These are phyloP conservation scores for Isabelozyma heimii DNA, from an alignment of 805 yeast genomes.

Conservation along the genomic window DNA sequence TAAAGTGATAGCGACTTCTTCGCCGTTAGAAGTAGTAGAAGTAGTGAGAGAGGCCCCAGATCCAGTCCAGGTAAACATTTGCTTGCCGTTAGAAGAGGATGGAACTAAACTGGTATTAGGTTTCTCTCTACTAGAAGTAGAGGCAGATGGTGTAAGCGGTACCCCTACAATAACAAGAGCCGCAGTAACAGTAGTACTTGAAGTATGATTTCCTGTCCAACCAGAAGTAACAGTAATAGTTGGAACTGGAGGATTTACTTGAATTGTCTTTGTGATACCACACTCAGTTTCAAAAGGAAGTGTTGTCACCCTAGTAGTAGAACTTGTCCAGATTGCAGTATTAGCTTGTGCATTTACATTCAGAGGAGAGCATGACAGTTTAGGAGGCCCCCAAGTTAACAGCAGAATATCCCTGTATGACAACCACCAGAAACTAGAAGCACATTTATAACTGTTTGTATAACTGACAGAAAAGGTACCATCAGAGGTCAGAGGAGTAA, in stretches of 20 bases:
- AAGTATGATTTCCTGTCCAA: constrained; percentile 5
- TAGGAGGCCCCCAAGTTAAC: background rate
- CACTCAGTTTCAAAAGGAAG: constrained; percentile 10
- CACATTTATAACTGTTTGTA: constrained; percentile 12
- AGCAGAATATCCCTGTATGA: background rate
- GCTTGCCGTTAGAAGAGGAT: background rate
- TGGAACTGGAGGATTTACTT: constrained; percentile 18
- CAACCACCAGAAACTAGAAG: background rate
- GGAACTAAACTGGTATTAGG: background rate
- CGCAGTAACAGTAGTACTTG: constrained; percentile 14
- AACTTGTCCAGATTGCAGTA: constrained; percentile 17
- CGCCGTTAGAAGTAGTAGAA: too few species aligned
- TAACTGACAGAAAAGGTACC: background rate
- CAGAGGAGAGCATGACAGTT: background rate
- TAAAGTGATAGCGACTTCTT: too few species aligned
- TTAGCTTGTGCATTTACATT: background rate
- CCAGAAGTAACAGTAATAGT: constrained; percentile 8
- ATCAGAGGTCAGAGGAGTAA: background rate
- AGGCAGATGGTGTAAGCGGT: constrained; percentile 9
- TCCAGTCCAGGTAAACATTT: background rate
- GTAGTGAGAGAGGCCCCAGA: constrained; percentile 3
- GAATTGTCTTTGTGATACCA: constrained; percentile 18
- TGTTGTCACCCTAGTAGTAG: constrained; percentile 16
- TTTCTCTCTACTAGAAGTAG: constrained; percentile 5
- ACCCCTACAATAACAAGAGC: constrained; percentile 12